These are phyloP conservation scores for Sherardia arvensis DNA, from an alignment of 257 asterid species.

Conservation along the genomic window DNA sequence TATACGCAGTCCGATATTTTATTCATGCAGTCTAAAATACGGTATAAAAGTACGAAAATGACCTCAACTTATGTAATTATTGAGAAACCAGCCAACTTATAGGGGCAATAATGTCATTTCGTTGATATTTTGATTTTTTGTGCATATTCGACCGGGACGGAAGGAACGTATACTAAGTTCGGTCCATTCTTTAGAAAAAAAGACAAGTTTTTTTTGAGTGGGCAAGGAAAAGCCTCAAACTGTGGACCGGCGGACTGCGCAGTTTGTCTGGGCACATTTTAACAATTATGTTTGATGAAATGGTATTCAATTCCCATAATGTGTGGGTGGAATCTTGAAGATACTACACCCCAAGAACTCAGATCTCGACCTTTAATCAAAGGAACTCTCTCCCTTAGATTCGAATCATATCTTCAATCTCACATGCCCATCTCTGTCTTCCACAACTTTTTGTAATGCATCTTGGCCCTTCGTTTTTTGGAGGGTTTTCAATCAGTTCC, in stretches of 20 bases:
- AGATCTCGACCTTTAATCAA: neutral
- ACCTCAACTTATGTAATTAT: too few species aligned
- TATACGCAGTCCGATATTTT: too few species aligned
- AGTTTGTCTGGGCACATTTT: neutral
- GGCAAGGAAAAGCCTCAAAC: neutral
- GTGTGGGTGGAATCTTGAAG: constrained; percentile 8
- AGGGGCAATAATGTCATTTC: too few species aligned
- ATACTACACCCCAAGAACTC: neutral
- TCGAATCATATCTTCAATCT: neutral
- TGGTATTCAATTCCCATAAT: neutral
- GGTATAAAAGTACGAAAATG: too few species aligned
- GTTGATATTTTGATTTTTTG: too few species aligned
- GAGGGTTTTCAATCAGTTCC: too few species aligned
- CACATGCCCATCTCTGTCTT: neutral
- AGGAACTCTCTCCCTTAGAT: neutral
- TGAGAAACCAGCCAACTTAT: too few species aligned
- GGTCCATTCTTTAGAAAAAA: neutral
- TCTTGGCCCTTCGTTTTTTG: neutral
- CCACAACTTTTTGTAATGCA: neutral
- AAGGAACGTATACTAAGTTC: too few species aligned
- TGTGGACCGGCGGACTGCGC: neutral
- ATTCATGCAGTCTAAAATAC: too few species aligned
- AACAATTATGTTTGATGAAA: neutral
- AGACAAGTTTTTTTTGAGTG: neutral
- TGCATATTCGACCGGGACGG: too few species aligned